Percentiles rank a stretch among this genome's conserved stretches.
phyloP scores from a whole-genome alignment of 169 alveolate species.

The Theileria sp. region DNA sequence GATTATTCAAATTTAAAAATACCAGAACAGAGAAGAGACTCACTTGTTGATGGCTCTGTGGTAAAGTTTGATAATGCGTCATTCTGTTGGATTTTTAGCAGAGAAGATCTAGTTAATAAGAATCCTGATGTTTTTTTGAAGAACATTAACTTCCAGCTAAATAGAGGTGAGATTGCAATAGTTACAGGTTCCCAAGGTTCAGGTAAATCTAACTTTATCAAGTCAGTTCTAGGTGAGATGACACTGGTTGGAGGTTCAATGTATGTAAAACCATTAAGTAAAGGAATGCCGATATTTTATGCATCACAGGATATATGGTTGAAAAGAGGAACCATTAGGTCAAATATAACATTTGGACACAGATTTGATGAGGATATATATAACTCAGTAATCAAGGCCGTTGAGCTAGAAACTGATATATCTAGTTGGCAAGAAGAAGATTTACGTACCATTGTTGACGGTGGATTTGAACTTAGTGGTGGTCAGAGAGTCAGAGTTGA shows the following conservation, averaged over 20 bases:
- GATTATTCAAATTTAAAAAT: not conserved
- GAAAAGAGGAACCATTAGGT: constrained; percentile 45
- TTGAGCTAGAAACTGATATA: constrained; percentile 50
- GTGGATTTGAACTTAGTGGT: constrained; percentile 78
- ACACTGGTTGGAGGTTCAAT: constrained; percentile 56
- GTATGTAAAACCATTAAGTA: constrained; percentile 56
- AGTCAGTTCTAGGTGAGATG: constrained; percentile 66
- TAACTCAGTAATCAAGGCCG: constrained; percentile 14
- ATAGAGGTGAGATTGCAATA: constrained; percentile 45
- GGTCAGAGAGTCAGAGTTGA: constrained; percentile 90
- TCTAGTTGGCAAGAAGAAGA: constrained; percentile 57
- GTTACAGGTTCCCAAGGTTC: constrained; percentile 58
- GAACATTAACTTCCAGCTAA: constrained; percentile 20
- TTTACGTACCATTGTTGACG: constrained; percentile 35
- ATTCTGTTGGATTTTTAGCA: constrained; percentile 28
- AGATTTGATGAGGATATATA: constrained; percentile 45
- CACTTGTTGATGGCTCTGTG: constrained; percentile 8
- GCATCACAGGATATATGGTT: constrained; percentile 64
- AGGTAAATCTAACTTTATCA: constrained; percentile 60
- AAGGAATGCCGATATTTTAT: constrained; percentile 57
- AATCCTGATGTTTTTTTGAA: not conserved
- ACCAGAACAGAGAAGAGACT: not conserved
- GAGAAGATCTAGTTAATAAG: constrained; percentile 2
- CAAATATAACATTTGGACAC: constrained; percentile 45
- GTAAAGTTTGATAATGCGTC: constrained; percentile 47